These are phyloP conservation scores for Lathyrus oleraceus DNA, from an alignment of 306 rosid species.

Conservation along the genomic window DNA sequence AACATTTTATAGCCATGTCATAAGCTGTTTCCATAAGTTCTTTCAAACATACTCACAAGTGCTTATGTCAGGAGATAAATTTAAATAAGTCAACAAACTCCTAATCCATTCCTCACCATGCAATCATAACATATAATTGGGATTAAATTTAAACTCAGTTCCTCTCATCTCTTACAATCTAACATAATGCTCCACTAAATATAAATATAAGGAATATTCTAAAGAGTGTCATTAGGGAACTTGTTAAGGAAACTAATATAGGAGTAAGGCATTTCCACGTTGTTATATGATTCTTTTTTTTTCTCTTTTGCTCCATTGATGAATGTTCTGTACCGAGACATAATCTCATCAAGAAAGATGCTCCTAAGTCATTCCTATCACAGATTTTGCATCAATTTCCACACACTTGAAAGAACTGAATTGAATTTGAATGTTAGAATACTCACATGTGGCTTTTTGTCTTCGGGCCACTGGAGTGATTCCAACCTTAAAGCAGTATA, in stretches of 20 bases:
- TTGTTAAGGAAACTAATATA: too few relatives aligned
- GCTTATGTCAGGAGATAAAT: not conserved
- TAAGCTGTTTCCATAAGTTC: not conserved
- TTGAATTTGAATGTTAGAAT: slow-evolving; percentile 4
- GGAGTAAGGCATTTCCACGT: too few relatives aligned
- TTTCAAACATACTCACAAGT: not conserved
- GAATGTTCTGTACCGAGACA: not conserved
- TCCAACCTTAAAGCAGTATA: slow-evolving; percentile 93
- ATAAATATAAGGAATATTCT: not conserved
- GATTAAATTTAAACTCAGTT: not conserved
- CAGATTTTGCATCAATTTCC: slow-evolving; percentile 16
- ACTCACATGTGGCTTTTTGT: slow-evolving; percentile 80
- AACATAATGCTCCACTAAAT: not conserved
- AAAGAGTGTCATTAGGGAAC: too few relatives aligned
- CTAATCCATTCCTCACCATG: not conserved
- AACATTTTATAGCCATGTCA: not conserved
- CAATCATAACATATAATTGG: not conserved
- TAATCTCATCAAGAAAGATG: slow-evolving; percentile 1
- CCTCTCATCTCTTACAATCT: not conserved
- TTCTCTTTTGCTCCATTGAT: not conserved
- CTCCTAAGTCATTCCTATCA: not conserved
- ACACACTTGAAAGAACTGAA: not conserved
- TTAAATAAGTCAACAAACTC: not conserved
- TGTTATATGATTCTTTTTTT: too few relatives aligned
- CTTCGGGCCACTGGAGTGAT: slow-evolving; percentile 82